Base-by-base conservation (phyloP, 345 rosid genomes). In the Triadica sebifera region DNA sequence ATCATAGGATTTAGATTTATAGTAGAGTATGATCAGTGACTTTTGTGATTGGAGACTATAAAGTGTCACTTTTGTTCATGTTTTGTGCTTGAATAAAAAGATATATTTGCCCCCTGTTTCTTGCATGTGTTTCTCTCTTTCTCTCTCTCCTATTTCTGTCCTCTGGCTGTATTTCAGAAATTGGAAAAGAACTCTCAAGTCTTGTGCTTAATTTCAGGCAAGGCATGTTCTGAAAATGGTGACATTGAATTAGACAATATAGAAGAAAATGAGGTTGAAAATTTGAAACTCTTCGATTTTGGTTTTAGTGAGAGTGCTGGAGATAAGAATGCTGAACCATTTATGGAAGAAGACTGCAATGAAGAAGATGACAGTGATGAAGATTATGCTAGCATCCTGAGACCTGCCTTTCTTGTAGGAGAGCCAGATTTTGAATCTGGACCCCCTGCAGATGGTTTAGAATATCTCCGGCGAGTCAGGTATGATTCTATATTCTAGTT, bases 381-480 rank as follows among this genome's bases (percentile, higher is more conserved):
- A 39, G 89, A 87, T 65, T 90, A 87, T 82, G 81, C 78, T 58
- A 93, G 89, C 86, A 91, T 95, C 80, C 91, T 88, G 75, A 84
- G 77, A 71, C 99, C 98, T 47, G 97, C 98, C 45, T 91, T 95
- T 80, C 65, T 58, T 45, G 91, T 95, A 75, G 97, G 96, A 81
- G 91, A 93, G 68, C 99, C 99, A 43, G 83, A 93, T 84, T 95
- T 95, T 58, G 85, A 87, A 70, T 82, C 96, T 72, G 97, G 99
- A 74, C 92, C 92, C 65, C 96, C 96, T 68, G 93, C 90, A 85
- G 98, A 95, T 84, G 99, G 98, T 71, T 75, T 90, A 57, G 98
- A 91, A 78, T 95, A 83, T 78, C 84, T 91, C 61, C 84, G 98
- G 84, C 93, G 94, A 81, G 99, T 91, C 84, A 91, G 98, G 97